A percentile compares a stretch with the other conserved stretches of the same genome.
Conservation (phyloP, 1,284 basidiomycete genomes). For the Peniophora sp. region DNA sequence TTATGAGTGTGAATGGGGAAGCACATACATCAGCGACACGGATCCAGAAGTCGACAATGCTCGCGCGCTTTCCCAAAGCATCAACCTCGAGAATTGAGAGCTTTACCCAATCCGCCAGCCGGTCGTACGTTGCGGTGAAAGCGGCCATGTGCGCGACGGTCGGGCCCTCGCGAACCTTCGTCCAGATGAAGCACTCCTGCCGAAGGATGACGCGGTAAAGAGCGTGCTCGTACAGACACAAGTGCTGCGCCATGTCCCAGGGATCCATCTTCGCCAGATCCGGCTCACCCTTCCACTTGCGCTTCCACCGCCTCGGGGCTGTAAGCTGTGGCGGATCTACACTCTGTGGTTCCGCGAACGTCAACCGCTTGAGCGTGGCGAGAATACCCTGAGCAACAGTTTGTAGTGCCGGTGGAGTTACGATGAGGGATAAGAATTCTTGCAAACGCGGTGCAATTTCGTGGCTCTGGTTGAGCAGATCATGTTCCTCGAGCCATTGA, state of each 20-base stretch:
- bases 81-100: conserved; percentile 47
- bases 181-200: conserved; percentile 54
- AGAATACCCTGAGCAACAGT: conserved; percentile 41
- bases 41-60: conserved; percentile 67
- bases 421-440: conserved; percentile 44
- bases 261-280: conserved; percentile 50
- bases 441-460: conserved; percentile 47
- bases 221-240: conserved; percentile 49
- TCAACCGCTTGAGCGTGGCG: conserved; percentile 42
- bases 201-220: conserved; percentile 52
- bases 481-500: conserved; percentile 54
- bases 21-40: conserved; percentile 62
- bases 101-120: conserved; percentile 60
- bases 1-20: not conserved
- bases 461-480: conserved; percentile 55
- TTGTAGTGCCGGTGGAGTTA: conserved; percentile 33
- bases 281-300: conserved; percentile 34
- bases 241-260: conserved; percentile 52
- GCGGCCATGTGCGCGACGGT: conserved; percentile 35
- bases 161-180: conserved; percentile 30
- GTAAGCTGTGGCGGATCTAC: conserved; percentile 7
- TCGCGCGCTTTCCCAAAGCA: conserved; percentile 41
- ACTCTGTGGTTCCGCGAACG: conserved; percentile 9
- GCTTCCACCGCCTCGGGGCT: conserved; percentile 26
- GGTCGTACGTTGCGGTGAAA: conserved; percentile 56